Conservation (phyloP, 345 rosid species). For the Ceriops tagal region DNA sequence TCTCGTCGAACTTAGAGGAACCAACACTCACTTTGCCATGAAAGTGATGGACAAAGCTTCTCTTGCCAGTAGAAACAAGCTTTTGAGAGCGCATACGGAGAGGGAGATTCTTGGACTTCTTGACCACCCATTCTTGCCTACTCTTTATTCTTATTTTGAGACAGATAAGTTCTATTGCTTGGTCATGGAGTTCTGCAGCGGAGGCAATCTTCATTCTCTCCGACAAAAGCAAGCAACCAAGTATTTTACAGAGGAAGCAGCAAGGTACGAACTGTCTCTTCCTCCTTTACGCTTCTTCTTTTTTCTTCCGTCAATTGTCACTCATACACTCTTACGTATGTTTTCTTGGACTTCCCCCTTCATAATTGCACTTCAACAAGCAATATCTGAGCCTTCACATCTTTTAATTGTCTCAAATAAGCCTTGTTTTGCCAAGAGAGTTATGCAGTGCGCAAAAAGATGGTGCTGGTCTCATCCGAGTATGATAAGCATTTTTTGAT, state of each 20-base stretch:
- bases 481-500: no score
- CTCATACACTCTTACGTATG: not conserved
- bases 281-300: not conserved
- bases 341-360: not conserved
- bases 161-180: conserved; percentile 34
- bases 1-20: conserved; percentile 59
- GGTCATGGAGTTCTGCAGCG: conserved; percentile 38
- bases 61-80: conserved; percentile 81
- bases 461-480: no score
- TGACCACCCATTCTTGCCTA: conserved; percentile 37
- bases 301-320: not conserved
- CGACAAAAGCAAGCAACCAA: conserved; percentile 32
- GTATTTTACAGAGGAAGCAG: conserved; percentile 32
- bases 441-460: no score
- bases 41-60: conserved; percentile 55
- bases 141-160: conserved; percentile 34
- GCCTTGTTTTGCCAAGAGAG: no score
- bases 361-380: no score
- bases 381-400: no score
- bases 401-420: no score
- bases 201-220: conserved; percentile 36
- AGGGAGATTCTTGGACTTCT: conserved; percentile 35
- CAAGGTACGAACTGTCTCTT: conserved; percentile 11
- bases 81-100: conserved; percentile 42
- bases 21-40: conserved; percentile 63